Evolutionary conservation across 1,284 basidiomycete genomes (phyloP).

Genomic region (Pterula multifida): DNA sequence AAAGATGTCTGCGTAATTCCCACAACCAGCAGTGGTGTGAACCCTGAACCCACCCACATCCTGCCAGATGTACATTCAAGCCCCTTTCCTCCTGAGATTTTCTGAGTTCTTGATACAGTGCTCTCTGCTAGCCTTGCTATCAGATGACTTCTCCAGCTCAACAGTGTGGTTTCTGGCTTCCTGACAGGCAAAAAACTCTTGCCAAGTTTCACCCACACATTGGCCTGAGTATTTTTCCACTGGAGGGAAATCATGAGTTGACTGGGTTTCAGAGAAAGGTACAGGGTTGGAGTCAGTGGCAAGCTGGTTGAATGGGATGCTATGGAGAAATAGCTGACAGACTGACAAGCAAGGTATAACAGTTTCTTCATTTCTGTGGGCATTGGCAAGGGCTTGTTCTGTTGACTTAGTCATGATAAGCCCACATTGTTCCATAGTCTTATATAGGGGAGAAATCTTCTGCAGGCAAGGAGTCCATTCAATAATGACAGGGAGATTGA

Average conservation of each 20-base stretch:
- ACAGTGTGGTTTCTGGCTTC: neutral
- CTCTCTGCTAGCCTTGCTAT: neutral
- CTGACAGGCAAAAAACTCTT: neutral
- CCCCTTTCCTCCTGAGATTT: neutral
- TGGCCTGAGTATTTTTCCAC: neutral
- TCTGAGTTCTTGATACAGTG: neutral
- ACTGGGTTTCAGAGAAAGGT: too few relatives aligned
- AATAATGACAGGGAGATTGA: neutral
- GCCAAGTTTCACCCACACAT: neutral
- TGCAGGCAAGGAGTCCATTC: too few relatives aligned
- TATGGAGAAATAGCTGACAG: too few relatives aligned
- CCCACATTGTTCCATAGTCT: too few relatives aligned
- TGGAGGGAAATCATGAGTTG: too few relatives aligned
- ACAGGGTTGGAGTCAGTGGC: too few relatives aligned
- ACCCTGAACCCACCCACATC: neutral
- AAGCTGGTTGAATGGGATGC: too few relatives aligned
- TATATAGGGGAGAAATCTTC: too few relatives aligned
- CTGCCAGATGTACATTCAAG: neutral
- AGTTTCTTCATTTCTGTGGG: too few relatives aligned
- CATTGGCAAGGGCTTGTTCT: too few relatives aligned
- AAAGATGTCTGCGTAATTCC: neutral
- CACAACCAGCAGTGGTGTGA: neutral
- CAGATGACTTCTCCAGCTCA: neutral
- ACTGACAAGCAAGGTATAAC: too few relatives aligned
- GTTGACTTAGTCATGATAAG: too few relatives aligned